These are phyloP conservation scores for Ehretia macrophylla DNA, from an alignment of 257 asterid genomes.

Conservation along the genomic window DNA sequence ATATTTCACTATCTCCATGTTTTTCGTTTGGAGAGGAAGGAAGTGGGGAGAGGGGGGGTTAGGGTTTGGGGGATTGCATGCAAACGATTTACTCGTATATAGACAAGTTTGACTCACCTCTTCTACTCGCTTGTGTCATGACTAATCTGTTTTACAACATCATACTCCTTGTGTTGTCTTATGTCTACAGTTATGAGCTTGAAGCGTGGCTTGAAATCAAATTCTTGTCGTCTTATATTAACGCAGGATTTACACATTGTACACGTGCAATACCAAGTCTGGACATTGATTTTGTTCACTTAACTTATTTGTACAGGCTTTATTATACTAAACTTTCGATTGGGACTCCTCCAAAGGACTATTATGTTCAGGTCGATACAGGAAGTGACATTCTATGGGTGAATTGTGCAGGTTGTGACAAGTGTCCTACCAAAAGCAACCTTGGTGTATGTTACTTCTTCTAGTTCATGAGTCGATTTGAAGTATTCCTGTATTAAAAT, in stretches of 20 bases:
- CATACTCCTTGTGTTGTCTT: neutral
- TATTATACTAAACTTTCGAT: constrained; percentile 80
- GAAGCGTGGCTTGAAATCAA: neutral
- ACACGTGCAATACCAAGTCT: neutral
- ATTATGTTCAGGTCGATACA: constrained; percentile 92
- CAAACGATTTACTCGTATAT: too few species aligned
- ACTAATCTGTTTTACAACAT: neutral
- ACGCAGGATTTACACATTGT: neutral
- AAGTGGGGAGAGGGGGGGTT: too few species aligned
- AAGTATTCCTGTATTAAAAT: neutral
- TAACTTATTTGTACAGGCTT: constrained; percentile 55
- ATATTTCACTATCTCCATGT: too few species aligned
- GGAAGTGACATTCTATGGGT: constrained; percentile 99
- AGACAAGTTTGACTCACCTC: too few species aligned
- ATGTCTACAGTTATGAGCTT: neutral
- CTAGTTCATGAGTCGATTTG: neutral
- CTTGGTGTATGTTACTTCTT: constrained; percentile 54
- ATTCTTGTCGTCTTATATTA: neutral
- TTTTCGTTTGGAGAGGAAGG: too few species aligned
- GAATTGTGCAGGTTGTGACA: constrained; percentile 75
- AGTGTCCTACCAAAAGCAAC: constrained; percentile 78
- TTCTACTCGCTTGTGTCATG: neutral
- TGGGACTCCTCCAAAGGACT: constrained; percentile 91
- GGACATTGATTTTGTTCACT: constrained; percentile 6
- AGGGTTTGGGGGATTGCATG: too few species aligned